Percentiles rank a stretch among this genome's conserved stretches.
phyloP scores from a whole-genome alignment of 2,329 filamentous ascomycete genomes.

The Claviceps africana region DNA sequence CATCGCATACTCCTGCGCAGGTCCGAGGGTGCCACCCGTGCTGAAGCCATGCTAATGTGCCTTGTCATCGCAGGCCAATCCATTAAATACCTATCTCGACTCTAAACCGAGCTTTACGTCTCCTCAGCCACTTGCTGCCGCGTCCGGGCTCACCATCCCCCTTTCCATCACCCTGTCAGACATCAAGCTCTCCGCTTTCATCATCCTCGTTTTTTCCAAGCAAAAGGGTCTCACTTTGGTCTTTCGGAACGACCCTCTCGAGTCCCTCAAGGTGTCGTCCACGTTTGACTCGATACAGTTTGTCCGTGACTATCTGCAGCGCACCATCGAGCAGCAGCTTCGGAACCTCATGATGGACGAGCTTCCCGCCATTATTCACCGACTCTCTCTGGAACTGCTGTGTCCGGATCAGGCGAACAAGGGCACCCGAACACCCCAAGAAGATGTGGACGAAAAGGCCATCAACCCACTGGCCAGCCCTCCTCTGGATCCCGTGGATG shows the following conservation, averaged over 20 bases:
- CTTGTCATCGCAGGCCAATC: conserved; percentile 60
- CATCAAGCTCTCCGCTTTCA: conserved; percentile 90
- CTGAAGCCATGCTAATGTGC: conserved; percentile 1
- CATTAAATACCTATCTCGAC: conserved; percentile 85
- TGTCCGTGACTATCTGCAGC: conserved; percentile 90
- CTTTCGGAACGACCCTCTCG: conserved; percentile 93
- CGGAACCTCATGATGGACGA: conserved; percentile 96
- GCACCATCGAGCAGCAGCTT: conserved; percentile 87
- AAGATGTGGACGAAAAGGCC: conserved; percentile 41
- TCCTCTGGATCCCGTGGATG: conserved; percentile 69
- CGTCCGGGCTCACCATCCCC: conserved; percentile 90
- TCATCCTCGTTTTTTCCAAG: conserved; percentile 93
- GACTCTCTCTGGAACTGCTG: conserved; percentile 76
- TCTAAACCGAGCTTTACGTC: conserved; percentile 88
- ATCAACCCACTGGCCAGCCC: conserved; percentile 73
- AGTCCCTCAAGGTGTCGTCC: conserved; percentile 95
- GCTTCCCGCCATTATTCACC: conserved; percentile 88
- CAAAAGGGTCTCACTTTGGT: conserved; percentile 94
- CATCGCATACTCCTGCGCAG: neutral
- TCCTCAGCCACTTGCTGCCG: conserved; percentile 78
- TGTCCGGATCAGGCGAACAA: conserved; percentile 60
- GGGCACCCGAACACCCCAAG: conserved; percentile 34
- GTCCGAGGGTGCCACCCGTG: neutral
- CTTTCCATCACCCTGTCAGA: conserved; percentile 92
- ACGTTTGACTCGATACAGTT: conserved; percentile 99